These are phyloP conservation scores for Penicillium robsamsonii DNA, from an alignment of 495 filamentous ascomycete genomes.

Conservation along the genomic window DNA sequence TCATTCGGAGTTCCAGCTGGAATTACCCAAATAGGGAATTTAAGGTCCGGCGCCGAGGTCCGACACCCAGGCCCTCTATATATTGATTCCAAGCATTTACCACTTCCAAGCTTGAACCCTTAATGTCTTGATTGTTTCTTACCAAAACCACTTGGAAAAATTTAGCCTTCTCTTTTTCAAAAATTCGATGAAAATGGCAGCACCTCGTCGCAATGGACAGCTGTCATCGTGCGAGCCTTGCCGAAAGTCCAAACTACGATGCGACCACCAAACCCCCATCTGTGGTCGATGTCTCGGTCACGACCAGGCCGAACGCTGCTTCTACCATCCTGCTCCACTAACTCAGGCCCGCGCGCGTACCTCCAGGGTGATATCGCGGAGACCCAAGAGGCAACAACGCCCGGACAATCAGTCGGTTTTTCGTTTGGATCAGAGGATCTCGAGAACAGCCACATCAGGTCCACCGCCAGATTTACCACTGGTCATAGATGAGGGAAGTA, in stretches of 20 bases:
- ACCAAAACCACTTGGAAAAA: too few relatives aligned
- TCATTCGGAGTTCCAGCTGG: too few relatives aligned
- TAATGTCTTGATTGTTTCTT: too few relatives aligned
- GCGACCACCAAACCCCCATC: slow-evolving; percentile 34
- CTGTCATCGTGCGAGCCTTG: slow-evolving; percentile 46
- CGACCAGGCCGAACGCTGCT: slow-evolving; percentile 16
- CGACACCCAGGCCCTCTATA: too few relatives aligned
- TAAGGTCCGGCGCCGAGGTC: too few relatives aligned
- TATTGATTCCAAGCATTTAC: too few relatives aligned
- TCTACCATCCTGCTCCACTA: slow-evolving; percentile 36
- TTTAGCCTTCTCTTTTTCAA: too few relatives aligned
- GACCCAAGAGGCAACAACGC: background rate
- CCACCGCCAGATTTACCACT: background rate
- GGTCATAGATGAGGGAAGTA: background rate
- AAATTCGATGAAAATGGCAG: slow-evolving; percentile 13
- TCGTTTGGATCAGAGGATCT: background rate
- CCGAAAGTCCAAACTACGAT: slow-evolving; percentile 43
- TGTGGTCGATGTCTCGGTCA: slow-evolving; percentile 28
- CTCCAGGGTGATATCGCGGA: background rate
- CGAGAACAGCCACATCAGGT: background rate
- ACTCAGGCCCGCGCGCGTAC: slow-evolving; percentile 9
- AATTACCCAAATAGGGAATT: too few relatives aligned
- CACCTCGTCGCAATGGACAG: slow-evolving; percentile 39
- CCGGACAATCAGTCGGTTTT: background rate
- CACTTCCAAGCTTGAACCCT: too few relatives aligned